phyloP scores from a whole-genome alignment of 129 eudicot species.

The Saposhnikovia divaricata region DNA sequence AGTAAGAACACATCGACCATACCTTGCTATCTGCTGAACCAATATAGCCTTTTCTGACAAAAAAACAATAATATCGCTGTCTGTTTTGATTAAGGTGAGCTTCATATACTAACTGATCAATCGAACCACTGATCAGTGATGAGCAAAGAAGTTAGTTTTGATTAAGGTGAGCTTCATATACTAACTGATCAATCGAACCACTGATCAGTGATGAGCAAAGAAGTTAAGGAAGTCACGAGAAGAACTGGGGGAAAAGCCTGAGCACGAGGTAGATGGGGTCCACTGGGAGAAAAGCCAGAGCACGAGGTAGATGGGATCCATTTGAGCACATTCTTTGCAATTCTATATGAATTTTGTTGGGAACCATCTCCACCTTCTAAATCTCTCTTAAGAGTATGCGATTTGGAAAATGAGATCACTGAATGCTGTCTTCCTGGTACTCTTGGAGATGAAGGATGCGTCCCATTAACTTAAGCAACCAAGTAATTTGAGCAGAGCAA shows the following conservation, averaged over 20 bases:
- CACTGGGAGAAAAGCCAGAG: constrained; percentile 15
- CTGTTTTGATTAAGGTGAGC: too few species aligned
- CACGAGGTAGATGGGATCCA: constrained; percentile 3
- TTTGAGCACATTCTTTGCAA: constrained; percentile 72
- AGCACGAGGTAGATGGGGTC: not conserved
- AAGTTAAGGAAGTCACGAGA: constrained; percentile 25
- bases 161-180: too few species aligned
- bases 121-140: constrained; percentile 7
- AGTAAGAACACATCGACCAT: too few species aligned
- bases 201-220: constrained; percentile 19
- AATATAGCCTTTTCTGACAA: not conserved
- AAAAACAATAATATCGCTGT: not conserved
- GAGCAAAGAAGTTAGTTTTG: constrained; percentile 31
- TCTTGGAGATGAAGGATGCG: constrained; percentile 36
- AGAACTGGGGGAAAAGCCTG: constrained; percentile 17
- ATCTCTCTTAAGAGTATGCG: constrained; percentile 29
- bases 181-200: not conserved
- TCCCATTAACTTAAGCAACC: constrained; percentile 42
- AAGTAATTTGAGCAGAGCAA: constrained; percentile 40
- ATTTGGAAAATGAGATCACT: constrained; percentile 58
- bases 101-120: not conserved
- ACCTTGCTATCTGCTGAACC: too few species aligned
- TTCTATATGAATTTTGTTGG: constrained; percentile 58
- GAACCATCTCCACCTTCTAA: constrained; percentile 55
- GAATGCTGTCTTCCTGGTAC: constrained; percentile 92